Base-by-base conservation (phyloP, 2,329 filamentous ascomycete genomes). In the Drechslerella stenobrocha region DNA sequence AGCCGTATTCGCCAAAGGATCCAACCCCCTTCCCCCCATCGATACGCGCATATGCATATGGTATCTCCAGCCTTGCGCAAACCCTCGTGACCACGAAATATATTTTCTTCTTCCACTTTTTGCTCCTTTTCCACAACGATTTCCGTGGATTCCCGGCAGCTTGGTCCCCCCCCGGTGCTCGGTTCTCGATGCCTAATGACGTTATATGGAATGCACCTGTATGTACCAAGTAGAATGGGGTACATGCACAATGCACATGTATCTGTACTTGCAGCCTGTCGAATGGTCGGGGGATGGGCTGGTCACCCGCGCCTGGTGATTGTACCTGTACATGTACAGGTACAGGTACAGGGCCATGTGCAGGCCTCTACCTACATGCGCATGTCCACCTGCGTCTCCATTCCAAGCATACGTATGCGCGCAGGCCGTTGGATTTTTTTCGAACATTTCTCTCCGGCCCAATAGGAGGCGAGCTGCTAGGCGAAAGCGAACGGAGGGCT, bases 81-180 rank as follows among this genome's bases (percentile, higher is more conserved):
- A 30, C 37, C 40, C 53, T 58, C 52, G 60, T 66, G 52, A 58
- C 60, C 28, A n/a, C n/a, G n/a, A 7, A 42, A 42, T 5, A 23
- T n/a, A 7, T 26, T 48, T 48, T 11, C 5, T 42, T 22, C 26
- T 44, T 45, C 34, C 24, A 44, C 34, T 26, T 23, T 28, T 24
- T 34, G 4, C 9, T 44, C 35, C 13, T 53, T 34, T 55, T 42
- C 32, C 45, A 34, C 23, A 34, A 35, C 44, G 28, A 52, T 47
- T 60, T 67, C 63, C 63, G 63, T 45, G 44, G 48, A 55, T 67
- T 67, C 60, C 63, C 63, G 63, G 63, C 45, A 67, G 35, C 45
- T 67, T 67, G 63, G 63, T 60, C 60, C 63, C 50, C 60, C 60
- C 26, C 50, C 35, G 51, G 18, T 28, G 32, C 23, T 24, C 46